Conservation (phyloP, 352 stramenopile species). For the Globisporangium parvum region DNA sequence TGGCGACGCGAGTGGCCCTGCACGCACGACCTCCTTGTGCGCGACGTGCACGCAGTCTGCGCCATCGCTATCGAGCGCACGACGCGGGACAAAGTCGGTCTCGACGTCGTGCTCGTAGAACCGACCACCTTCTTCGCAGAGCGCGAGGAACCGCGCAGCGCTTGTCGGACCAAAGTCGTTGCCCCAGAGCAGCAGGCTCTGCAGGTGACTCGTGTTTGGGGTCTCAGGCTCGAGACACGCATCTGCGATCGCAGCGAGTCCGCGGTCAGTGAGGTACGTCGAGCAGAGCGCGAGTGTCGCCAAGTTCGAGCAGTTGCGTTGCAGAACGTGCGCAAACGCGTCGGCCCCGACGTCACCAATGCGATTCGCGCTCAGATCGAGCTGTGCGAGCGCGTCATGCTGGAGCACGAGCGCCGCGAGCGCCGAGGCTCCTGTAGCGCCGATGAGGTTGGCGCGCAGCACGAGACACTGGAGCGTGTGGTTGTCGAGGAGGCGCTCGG, state of each 20-base stretch:
- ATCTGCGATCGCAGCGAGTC: constrained; percentile 29
- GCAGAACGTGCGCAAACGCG: constrained; percentile 51
- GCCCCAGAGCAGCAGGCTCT: constrained; percentile 53
- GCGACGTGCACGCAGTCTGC: constrained; percentile 37
- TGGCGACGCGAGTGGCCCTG: constrained; percentile 29
- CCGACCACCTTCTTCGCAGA: constrained; percentile 24
- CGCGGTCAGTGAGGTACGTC: constrained; percentile 52
- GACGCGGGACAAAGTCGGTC: constrained; percentile 47
- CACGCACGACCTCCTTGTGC: constrained; percentile 31
- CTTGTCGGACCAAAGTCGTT: constrained; percentile 55
- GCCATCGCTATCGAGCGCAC: constrained; percentile 15
- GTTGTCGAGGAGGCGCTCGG: constrained; percentile 66
- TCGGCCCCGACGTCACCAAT: constrained; percentile 46
- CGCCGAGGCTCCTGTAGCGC: constrained; percentile 41
- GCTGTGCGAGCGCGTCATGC: constrained; percentile 38
- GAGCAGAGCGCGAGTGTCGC: constrained; percentile 44
- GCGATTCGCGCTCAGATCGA: constrained; percentile 64
- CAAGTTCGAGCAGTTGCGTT: constrained; percentile 32
- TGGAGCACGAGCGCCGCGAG: constrained; percentile 50
- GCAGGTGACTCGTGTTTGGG: constrained; percentile 19
- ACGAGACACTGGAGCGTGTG: constrained; percentile 44
- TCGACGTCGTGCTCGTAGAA: constrained; percentile 39
- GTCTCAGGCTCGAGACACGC: constrained; percentile 36
- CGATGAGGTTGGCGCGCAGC: constrained; percentile 63
- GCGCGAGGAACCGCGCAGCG: constrained; percentile 28